Conservation (phyloP, 208 protist species). For the Acanthamoeba divionensis region DNA sequence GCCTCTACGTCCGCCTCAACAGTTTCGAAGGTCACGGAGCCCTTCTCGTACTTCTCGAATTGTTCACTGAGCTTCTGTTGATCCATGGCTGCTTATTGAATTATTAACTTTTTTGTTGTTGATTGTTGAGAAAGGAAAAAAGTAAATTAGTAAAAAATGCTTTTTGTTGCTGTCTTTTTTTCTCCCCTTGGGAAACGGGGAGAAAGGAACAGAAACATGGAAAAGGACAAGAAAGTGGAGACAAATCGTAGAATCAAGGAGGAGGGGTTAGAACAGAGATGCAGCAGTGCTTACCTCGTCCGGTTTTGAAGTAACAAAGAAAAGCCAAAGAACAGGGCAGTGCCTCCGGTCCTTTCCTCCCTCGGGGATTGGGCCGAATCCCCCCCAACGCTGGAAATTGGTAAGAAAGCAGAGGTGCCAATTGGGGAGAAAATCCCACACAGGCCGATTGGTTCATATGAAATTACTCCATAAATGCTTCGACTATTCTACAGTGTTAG, state of each 20-base stretch:
- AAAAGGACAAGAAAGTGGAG: neutral
- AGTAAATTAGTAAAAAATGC: neutral
- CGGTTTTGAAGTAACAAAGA: too few relatives aligned
- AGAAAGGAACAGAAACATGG: neutral
- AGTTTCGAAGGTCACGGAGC: constrained; percentile 85
- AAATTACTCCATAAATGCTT: too few relatives aligned
- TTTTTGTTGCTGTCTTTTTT: constrained; percentile 20
- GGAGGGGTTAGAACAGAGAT: too few relatives aligned
- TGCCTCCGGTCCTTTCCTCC: too few relatives aligned
- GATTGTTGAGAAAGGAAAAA: neutral
- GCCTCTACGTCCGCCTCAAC: constrained; percentile 80
- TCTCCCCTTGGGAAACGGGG: neutral
- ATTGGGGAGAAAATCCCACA: too few relatives aligned
- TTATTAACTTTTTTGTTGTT: constrained; percentile 51
- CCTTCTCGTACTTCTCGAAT: constrained; percentile 44
- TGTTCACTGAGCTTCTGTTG: constrained; percentile 53
- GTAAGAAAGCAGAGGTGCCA: too few relatives aligned
- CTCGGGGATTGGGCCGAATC: too few relatives aligned
- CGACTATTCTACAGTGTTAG: too few relatives aligned
- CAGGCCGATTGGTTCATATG: too few relatives aligned
- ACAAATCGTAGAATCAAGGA: neutral
- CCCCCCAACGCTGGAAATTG: too few relatives aligned
- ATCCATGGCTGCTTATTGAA: constrained; percentile 34
- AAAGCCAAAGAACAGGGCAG: too few relatives aligned
- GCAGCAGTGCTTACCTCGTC: too few relatives aligned